Base-by-base conservation (phyloP, 129 eudicot species). In the Sambucus nigra region DNA sequence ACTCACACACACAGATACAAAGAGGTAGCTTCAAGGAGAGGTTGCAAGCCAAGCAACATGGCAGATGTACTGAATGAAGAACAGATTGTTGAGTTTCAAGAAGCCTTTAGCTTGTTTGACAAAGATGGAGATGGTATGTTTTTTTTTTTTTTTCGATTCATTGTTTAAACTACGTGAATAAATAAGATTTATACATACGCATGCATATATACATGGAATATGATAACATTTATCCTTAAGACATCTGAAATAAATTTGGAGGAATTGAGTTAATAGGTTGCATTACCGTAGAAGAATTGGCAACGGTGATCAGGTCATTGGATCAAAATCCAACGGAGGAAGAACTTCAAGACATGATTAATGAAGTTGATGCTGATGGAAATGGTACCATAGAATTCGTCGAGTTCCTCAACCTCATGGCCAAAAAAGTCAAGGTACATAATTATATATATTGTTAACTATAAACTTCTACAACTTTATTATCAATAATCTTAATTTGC, bases 271-370 rank as follows among this genome's bases (percentile, higher is more conserved):
- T 31, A 16, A 51, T 57, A 73, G 85, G 80, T 42, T 66, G 80
- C 68, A 73, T 78, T 13, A 78, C 85, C 13, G 68, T 73, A 16
- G 80, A 73, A 29, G 85, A 78, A 61, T 26, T 78, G 64, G 77
- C 76, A 2, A 73, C 77, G 0, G 85, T 78, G 40, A 73, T 78
- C 14, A 60, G 74, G 67, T 78, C 85, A 1, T 49, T 78, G 63
- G 85, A 69, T 69, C 80, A 78, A 57, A 78, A 78, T 29, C 85
- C 80, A 25, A 64, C 76, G 0, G 85, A 73, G 47, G 85, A 73
- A 38, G 85, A 78, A 12, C 70, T 78, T 12, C 70, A 57, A 0
- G 76, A 73, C 29, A 73, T 78, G 85, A 68, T 78, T 26, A 64
- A 39, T 12, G 80, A 69, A 38, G 75, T 69, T 35, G 85, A 73